phyloP scores from a whole-genome alignment of 192 early-diverging fungal genomes.

The Umbelopsis vinacea region DNA sequence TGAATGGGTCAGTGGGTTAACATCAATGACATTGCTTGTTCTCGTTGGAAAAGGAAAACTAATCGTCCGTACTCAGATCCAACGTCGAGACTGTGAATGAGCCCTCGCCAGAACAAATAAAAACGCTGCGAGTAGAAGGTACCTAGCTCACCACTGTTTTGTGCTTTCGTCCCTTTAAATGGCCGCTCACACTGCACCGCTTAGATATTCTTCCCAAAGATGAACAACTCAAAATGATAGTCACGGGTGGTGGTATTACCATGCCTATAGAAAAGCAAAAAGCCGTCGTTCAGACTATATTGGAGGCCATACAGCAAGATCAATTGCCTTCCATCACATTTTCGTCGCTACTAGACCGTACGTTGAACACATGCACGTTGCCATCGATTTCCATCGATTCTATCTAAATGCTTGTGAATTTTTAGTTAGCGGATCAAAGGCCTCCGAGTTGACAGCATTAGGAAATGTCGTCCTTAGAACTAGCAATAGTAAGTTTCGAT shows the following conservation, averaged over 20 bases:
- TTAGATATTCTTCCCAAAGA: constrained; percentile 31
- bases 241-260: neutral
- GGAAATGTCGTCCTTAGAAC: neutral
- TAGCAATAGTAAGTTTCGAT: neutral
- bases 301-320: constrained; percentile 12
- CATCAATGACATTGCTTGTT: neutral
- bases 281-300: neutral
- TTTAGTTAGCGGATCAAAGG: neutral
- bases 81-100: neutral
- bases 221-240: constrained; percentile 13
- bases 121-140: neutral
- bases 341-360: constrained; percentile 1
- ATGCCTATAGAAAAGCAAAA: constrained; percentile 33
- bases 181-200: too few species aligned
- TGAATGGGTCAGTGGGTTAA: neutral
- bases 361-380: too few species aligned
- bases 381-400: neutral
- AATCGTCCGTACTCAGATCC: neutral
- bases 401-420: neutral
- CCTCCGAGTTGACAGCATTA: neutral
- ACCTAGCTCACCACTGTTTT: neutral
- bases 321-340: neutral
- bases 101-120: neutral
- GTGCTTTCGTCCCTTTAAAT: too few species aligned
- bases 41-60: too few species aligned